phyloP scores from a whole-genome alignment of 768 basidiomycete genomes.

The Lentinula sp. region DNA sequence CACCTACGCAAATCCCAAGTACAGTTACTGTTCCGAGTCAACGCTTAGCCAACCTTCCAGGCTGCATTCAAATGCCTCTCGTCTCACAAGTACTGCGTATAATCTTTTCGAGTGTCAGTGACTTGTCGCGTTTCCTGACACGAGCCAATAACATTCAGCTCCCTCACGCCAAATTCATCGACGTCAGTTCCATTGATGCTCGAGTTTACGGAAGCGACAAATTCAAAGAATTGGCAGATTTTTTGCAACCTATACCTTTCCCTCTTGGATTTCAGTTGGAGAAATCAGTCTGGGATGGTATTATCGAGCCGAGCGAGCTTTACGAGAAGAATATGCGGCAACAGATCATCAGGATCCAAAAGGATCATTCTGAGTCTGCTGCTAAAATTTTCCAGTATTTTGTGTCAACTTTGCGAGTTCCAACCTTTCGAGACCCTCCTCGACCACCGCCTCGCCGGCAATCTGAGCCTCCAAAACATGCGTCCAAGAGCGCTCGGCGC shows the following conservation, averaged over 20 bases:
- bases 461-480: not conserved
- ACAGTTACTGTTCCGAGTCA: not conserved
- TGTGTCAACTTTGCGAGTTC: not conserved
- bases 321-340: not conserved
- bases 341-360: not conserved
- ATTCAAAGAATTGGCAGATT: not conserved
- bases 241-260: not conserved
- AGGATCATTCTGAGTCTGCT: not conserved
- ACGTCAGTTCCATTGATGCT: not conserved
- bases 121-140: not conserved
- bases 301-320: slow-evolving; percentile 1
- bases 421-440: not conserved
- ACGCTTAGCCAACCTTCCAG: not conserved
- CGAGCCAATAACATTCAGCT: not conserved
- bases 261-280: slow-evolving; percentile 1
- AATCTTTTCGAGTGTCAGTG: not conserved
- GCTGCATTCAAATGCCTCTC: not conserved
- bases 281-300: slow-evolving; percentile 1
- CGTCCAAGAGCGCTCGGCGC: not conserved
- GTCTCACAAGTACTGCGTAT: not conserved
- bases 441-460: not conserved
- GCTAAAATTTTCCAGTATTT: not conserved
- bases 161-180: not conserved
- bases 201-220: not conserved
- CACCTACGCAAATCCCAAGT: not conserved